A percentile compares a stretch with the other conserved stretches of the same genome.
Evolutionary conservation across 495 filamentous ascomycete species (phyloP).

Genomic region (Xylaria scruposa): DNA sequence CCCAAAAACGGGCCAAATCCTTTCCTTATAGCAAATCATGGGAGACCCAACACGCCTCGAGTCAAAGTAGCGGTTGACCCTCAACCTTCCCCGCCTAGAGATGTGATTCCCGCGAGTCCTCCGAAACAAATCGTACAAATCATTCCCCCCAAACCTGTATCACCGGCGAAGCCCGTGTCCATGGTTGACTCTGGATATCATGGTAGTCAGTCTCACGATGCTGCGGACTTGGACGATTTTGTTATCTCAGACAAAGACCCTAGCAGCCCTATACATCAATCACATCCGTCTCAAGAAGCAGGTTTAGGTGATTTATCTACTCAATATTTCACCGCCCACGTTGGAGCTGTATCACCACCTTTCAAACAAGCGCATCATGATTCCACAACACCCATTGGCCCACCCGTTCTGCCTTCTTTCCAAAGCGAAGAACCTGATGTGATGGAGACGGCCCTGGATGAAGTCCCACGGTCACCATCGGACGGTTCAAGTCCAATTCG

Average conservation of each 20-base stretch:
- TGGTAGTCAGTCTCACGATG: conserved; percentile 64
- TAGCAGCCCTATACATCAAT: conserved; percentile 28
- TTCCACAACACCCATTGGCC: conserved; percentile 40
- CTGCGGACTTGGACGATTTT: conserved; percentile 39
- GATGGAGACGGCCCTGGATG: conserved; percentile 51
- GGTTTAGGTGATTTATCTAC: conserved; percentile 29
- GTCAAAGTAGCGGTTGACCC: conserved; percentile 47
- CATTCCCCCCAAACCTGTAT: conserved; percentile 28
- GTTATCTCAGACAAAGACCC: conserved; percentile 27
- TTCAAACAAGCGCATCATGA: conserved; percentile 29
- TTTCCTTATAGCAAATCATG: conserved; percentile 45
- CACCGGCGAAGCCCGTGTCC: conserved; percentile 34
- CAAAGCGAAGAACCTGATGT: conserved; percentile 36
- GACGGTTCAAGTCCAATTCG: conserved; percentile 57
- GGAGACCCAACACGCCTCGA: conserved; percentile 46
- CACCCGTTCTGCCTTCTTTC: conserved; percentile 29
- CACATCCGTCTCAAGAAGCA: conserved; percentile 29
- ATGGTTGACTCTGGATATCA: conserved; percentile 80
- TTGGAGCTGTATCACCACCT: conserved; percentile 21
- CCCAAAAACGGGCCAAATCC: conserved; percentile 53
- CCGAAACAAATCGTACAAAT: conserved; percentile 29
- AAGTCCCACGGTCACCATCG: conserved; percentile 58
- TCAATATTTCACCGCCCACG: conserved; percentile 37
- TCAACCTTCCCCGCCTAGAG: conserved; percentile 34
- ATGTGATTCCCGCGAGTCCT: conserved; percentile 28